Evolutionary conservation across 257 asterid genomes (phyloP).

Genomic region (Solanum lignicaule): DNA sequence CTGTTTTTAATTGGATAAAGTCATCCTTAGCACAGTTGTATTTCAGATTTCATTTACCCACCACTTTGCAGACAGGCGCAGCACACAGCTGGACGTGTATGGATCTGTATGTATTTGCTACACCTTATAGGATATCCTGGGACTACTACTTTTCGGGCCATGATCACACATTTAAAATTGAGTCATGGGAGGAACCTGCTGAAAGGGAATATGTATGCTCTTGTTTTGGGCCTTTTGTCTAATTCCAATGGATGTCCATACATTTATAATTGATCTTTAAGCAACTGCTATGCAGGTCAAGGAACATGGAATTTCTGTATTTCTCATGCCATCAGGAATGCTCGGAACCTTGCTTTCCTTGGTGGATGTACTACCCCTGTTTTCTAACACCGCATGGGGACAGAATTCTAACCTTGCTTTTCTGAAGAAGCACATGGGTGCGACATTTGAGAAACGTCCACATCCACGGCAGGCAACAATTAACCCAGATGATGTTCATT

Average conservation of each 20-base stretch:
- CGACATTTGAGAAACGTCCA: slow-evolving; percentile 67
- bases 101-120: slow-evolving; percentile 97
- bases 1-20: not conserved
- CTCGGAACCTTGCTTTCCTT: slow-evolving; percentile 89
- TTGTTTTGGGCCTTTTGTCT: not conserved
- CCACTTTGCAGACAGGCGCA: slow-evolving; percentile 52
- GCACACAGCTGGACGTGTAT: slow-evolving; percentile 99
- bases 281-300: slow-evolving; percentile 55
- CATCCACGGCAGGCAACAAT: slow-evolving; percentile 59
- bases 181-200: slow-evolving; percentile 95
- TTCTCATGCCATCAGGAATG: slow-evolving; percentile 99
- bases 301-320: slow-evolving; percentile 90
- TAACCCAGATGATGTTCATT: slow-evolving; percentile 76
- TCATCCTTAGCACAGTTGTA: not conserved
- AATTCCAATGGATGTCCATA: not conserved
- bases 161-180: slow-evolving; percentile 64
- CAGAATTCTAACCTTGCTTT: slow-evolving; percentile 89
- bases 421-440: slow-evolving; percentile 92
- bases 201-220: slow-evolving; percentile 77
- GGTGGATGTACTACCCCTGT: slow-evolving; percentile 91
- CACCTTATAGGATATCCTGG: slow-evolving; percentile 97
- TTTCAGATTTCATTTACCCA: not conserved
- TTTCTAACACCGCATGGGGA: slow-evolving; percentile 96
- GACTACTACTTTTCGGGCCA: slow-evolving; percentile 85
- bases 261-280: not conserved